Percentiles rank a stretch among this genome's conserved stretches.
These are phyloP conservation scores for Ogataea wickerhamii DNA, from an alignment of 805 yeast genomes.

Conservation along the genomic window DNA sequence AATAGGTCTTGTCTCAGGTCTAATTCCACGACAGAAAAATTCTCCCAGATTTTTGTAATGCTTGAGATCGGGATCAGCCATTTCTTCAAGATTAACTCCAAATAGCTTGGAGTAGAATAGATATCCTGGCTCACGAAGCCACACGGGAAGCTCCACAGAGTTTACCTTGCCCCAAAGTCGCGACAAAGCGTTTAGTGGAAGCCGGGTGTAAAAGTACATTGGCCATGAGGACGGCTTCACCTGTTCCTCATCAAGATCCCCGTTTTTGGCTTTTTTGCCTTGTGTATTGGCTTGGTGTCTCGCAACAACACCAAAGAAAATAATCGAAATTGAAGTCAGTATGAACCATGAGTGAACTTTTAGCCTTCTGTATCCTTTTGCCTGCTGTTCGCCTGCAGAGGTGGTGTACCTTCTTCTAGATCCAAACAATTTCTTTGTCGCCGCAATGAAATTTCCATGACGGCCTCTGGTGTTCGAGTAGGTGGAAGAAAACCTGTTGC, in stretches of 20 bases:
- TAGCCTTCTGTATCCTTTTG: conserved; percentile 13
- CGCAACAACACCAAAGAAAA: conserved; percentile 52
- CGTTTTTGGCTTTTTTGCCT: conserved; percentile 4
- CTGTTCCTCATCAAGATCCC: conserved; percentile 23
- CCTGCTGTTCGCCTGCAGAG: conserved; percentile 5
- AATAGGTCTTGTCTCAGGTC: conserved; percentile 76
- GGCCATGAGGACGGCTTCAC: conserved; percentile 64
- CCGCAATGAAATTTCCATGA: conserved; percentile 21
- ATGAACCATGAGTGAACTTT: conserved; percentile 46
- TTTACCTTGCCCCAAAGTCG: conserved; percentile 94
- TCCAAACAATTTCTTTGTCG: conserved; percentile 26
- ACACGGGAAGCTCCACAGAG: conserved; percentile 75
- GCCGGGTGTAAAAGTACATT: conserved; percentile 79
- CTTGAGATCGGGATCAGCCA: conserved; percentile 74
- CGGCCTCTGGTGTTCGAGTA: conserved; percentile 7
- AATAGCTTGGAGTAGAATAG: conserved; percentile 72
- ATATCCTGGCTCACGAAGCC: conserved; percentile 83
- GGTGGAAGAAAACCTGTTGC: conserved; percentile 12
- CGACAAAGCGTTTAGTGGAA: conserved; percentile 88
- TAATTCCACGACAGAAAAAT: conserved; percentile 81
- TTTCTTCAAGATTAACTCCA: conserved; percentile 87
- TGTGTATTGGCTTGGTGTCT: conserved; percentile 25
- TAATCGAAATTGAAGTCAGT: conserved; percentile 47
- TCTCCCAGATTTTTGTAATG: conserved; percentile 81
- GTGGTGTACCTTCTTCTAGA: conserved; percentile 12